Base-by-base conservation (phyloP, 2,329 filamentous ascomycete species). In the Elsinoe necatrix region DNA sequence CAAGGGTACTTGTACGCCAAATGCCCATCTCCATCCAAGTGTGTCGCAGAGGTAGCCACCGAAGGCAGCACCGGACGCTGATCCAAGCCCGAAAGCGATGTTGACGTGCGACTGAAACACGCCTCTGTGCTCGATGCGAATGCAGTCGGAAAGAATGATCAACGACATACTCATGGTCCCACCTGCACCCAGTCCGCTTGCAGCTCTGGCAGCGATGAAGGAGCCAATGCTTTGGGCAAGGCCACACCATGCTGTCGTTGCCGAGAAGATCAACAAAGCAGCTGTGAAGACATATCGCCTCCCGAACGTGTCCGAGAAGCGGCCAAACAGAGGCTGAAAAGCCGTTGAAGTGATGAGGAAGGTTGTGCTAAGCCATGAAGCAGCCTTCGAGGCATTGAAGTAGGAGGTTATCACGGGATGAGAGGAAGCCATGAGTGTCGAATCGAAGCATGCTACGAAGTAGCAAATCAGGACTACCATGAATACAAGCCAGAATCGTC, bases 361-460 rank as follows among this genome's bases (percentile, higher is more conserved):
- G 0, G 86, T 82, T 0, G 87, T 92, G 1, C 86, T 89, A 3
- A 92, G 76, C 88, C 88, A 93, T 1, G 87, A 89, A 2, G 88
- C 88, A 47, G 82, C 82, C 68, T 92, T 89, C 29, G 86, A 87
- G 50, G 85, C 80, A 59, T 83, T 74, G 69, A 92, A 92, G 68
- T 91, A 83, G 0, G 86, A 89, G 5, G 54, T 47, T 25, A 56
- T 56, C 25, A 56, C 42, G 6, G 54, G 54, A 68, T 93, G 87
- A 41, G 80, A 85, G 1, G 86, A 89, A 3, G 86, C 86, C 86
- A 92, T 90, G 62, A 92, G 80, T 3, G 87, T 92, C 9, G 81
- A 79, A 72, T 92, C 88, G 65, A 92, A 91, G 67, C 77, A 82
- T 7, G 68, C 72, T 56, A 75, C 69, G 29, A 59, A 56, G 35